These are phyloP conservation scores for Pichia sporocuriosa DNA, from an alignment of 805 yeast species.

Conservation along the genomic window DNA sequence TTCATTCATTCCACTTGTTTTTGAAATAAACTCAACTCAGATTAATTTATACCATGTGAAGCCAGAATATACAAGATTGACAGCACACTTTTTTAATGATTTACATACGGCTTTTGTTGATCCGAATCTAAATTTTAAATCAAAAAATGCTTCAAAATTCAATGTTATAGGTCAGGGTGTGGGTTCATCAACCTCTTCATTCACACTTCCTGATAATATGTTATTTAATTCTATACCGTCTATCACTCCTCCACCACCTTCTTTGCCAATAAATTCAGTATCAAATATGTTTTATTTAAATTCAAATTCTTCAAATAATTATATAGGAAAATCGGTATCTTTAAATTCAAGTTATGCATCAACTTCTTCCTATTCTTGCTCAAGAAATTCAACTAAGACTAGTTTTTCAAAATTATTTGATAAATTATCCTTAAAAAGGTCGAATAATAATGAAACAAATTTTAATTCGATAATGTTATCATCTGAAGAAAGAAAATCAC, in stretches of 20 bases:
- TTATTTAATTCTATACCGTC: not conserved
- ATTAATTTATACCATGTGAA: constrained; percentile 22
- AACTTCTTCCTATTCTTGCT: not conserved
- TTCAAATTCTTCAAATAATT: not conserved
- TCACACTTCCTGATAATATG: not conserved
- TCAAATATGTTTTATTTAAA: constrained; percentile 5
- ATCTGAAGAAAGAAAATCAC: constrained; percentile 5
- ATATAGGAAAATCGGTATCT: not conserved
- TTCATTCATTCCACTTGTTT: constrained; percentile 18
- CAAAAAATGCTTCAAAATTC: constrained; percentile 3
- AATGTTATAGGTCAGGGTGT: constrained; percentile 7
- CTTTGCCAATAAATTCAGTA: not conserved
- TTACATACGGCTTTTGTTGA: constrained; percentile 22
- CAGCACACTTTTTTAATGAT: constrained; percentile 19
- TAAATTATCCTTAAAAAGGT: constrained; percentile 1
- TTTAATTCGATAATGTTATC: not conserved
- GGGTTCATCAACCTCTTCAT: constrained; percentile 7
- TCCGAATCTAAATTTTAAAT: constrained; percentile 25
- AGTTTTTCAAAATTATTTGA: constrained; percentile 7
- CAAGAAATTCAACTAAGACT: not conserved
- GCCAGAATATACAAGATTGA: constrained; percentile 13
- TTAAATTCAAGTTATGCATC: not conserved
- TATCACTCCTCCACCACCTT: not conserved
- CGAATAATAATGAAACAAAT: not conserved
- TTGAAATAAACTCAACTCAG: constrained; percentile 30